Evolutionary conservation across 73 alveolate species (phyloP).

Genomic region (Paramecium tetraurelia): DNA sequence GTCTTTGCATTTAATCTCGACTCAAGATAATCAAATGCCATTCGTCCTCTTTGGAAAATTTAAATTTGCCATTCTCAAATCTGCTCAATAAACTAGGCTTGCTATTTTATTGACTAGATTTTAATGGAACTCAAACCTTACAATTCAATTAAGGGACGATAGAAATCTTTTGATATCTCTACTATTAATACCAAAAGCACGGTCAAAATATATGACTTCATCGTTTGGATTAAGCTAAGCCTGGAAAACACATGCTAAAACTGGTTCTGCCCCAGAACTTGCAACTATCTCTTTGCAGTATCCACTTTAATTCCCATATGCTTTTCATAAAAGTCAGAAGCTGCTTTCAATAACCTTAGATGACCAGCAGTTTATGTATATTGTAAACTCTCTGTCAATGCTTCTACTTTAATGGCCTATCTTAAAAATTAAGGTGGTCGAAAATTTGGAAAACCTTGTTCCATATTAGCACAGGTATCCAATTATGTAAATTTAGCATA

Average conservation of each 20-base stretch:
- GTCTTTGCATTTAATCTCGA: conserved; percentile 69
- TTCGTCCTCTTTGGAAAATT: neutral
- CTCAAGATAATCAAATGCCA: conserved; percentile 75
- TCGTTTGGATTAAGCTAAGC: conserved; percentile 44
- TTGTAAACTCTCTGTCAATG: neutral
- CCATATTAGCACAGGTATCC: conserved; percentile 9
- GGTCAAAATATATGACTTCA: conserved; percentile 53
- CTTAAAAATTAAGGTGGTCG: conserved; percentile 59
- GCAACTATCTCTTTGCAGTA: conserved; percentile 12
- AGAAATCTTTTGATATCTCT: neutral
- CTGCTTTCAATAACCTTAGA: conserved; percentile 21
- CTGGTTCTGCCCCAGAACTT: conserved; percentile 51
- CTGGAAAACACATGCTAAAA: neutral
- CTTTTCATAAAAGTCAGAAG: conserved; percentile 2
- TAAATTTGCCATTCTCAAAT: neutral
- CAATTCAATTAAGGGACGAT: conserved; percentile 51
- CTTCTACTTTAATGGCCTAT: conserved; percentile 3
- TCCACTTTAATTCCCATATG: neutral
- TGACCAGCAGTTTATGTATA: conserved; percentile 49
- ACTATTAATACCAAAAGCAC: conserved; percentile 28
- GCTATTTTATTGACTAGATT: conserved; percentile 17
- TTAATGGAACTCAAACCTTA: conserved; percentile 59
- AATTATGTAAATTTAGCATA: neutral
- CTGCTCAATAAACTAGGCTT: conserved; percentile 12
- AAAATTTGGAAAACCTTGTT: conserved; percentile 61